phyloP scores from a whole-genome alignment of 2,329 filamentous ascomycete genomes.

The Ophiognomonia clavigignenti-juglandacearum region DNA sequence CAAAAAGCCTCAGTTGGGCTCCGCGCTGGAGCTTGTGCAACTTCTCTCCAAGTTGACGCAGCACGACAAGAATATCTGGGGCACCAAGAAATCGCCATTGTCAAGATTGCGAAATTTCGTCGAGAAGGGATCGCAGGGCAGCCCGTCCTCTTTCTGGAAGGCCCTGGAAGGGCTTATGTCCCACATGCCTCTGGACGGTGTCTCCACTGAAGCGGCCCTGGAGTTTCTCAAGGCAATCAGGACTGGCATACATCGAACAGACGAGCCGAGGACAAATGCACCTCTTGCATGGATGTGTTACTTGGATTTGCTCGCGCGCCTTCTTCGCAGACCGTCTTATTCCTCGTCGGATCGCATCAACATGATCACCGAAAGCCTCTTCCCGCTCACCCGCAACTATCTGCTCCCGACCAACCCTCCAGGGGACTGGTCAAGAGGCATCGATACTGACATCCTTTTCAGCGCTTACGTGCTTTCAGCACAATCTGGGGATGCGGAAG shows the following conservation, averaged over 20 bases:
- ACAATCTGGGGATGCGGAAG: slow-evolving; percentile 32
- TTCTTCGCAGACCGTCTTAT: slow-evolving; percentile 39
- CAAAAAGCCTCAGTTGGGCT: slow-evolving; percentile 66
- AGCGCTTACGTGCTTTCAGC: slow-evolving; percentile 43
- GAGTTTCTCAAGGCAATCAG: slow-evolving; percentile 64
- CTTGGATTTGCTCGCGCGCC: slow-evolving; percentile 54
- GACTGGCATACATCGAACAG: slow-evolving; percentile 65
- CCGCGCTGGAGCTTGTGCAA: slow-evolving; percentile 65
- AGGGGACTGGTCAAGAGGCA: slow-evolving; percentile 34
- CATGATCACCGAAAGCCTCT: slow-evolving; percentile 46
- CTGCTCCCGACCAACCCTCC: slow-evolving; percentile 34
- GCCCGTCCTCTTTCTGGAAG: slow-evolving; percentile 67
- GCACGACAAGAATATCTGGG: slow-evolving; percentile 68
- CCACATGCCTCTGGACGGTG: slow-evolving; percentile 46
- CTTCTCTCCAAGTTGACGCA: slow-evolving; percentile 63
- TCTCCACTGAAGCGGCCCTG: slow-evolving; percentile 44
- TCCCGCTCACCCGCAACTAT: slow-evolving; percentile 51
- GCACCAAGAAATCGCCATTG: slow-evolving; percentile 52
- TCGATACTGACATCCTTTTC: slow-evolving; percentile 34
- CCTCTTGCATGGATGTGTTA: slow-evolving; percentile 72
- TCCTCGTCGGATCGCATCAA: slow-evolving; percentile 37
- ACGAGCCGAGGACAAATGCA: slow-evolving; percentile 68
- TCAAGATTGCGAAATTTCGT: slow-evolving; percentile 66
- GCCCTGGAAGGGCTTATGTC: slow-evolving; percentile 60
- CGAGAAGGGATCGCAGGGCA: slow-evolving; percentile 79